Evolutionary conservation across 257 asterid species (phyloP).

Genomic region (Jasminum sambac): DNA sequence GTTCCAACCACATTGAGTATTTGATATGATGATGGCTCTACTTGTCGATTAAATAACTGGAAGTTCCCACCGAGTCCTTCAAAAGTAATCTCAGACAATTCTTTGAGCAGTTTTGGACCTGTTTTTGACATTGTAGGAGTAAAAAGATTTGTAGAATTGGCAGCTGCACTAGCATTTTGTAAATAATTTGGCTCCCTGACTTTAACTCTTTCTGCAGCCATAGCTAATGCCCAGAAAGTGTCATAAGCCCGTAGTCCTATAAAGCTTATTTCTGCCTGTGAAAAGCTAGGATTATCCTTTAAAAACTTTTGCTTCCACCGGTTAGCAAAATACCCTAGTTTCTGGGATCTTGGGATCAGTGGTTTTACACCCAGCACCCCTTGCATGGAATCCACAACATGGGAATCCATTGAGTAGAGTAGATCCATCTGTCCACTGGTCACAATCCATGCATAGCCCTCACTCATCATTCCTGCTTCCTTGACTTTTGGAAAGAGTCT

Average conservation of each 20-base stretch:
- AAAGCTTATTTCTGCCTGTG: constrained; percentile 25
- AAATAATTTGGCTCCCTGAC: constrained; percentile 6
- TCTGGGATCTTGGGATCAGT: constrained; percentile 22
- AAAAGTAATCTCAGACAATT: constrained; percentile 28
- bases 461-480: constrained; percentile 44
- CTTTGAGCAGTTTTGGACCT: constrained; percentile 33
- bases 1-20: constrained; percentile 35
- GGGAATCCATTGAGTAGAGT: constrained; percentile 23
- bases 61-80: constrained; percentile 46
- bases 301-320: constrained; percentile 25
- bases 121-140: constrained; percentile 22
- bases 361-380: constrained; percentile 57
- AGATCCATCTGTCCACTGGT: constrained; percentile 34
- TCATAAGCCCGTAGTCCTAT: constrained; percentile 53
- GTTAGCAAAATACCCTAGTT: constrained; percentile 14
- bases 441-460: constrained; percentile 49
- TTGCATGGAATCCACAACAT: constrained; percentile 38
- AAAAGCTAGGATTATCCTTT: constrained; percentile 10
- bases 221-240: constrained; percentile 38
- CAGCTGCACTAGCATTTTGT: constrained; percentile 11
- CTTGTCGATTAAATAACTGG: constrained; percentile 27
- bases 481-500: constrained; percentile 31
- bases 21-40: constrained; percentile 33
- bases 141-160: constrained; percentile 22
- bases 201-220: constrained; percentile 41